Evolutionary conservation across 108 stramenopile genomes (phyloP), one percentile per base, ranked within the genome.

Genomic region (Pseudonitzschia pungens): DNA sequence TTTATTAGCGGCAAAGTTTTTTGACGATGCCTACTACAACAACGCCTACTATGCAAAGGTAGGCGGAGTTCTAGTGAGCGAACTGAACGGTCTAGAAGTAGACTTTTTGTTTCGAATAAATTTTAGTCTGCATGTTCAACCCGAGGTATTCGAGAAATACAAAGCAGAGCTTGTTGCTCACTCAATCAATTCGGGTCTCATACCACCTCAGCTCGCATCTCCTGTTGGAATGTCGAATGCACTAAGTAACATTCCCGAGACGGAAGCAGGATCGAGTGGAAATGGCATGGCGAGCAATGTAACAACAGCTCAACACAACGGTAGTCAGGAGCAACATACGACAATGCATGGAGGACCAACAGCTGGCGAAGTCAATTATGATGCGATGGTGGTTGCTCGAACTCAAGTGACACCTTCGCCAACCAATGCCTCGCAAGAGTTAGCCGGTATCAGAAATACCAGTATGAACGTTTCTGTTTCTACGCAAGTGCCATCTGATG

Each of bases 11-110:
- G 97, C 99, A 22, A 99, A 99, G 79, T 99, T 98, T 71, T 98
- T 98, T 67, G 99, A 99, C 73, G 99, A 99, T 86, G 94, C 95
- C 56, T 99, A 98, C 84, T 98, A 96, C 89, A 98, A 98, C 81
- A 99, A 99, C 73, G 96, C 96, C 8, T 97, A 97, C 89, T 99
- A 99, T 73, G 89, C 97, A 31, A 97, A 97, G 76, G 95, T 98
- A 22, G 90, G 98, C 33, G 93, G 92, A 7, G 92, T 97, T 12
- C 71, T 89, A 20, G 88, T 89, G 21, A 80, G 81, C 16, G 92
- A 94, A 77, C 94, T 98, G 87, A 99, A 98, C 82, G 83, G 91
- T 16, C 84, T 98, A 24, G 97, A 98, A 73, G 90, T 97, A 8
- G 97, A 97, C 68, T 97, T 99, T 73, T 76, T 98, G 33, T 97